These are phyloP conservation scores for Penicillium corylophilum DNA, from an alignment of 2,329 filamentous ascomycete species.

Conservation along the genomic window DNA sequence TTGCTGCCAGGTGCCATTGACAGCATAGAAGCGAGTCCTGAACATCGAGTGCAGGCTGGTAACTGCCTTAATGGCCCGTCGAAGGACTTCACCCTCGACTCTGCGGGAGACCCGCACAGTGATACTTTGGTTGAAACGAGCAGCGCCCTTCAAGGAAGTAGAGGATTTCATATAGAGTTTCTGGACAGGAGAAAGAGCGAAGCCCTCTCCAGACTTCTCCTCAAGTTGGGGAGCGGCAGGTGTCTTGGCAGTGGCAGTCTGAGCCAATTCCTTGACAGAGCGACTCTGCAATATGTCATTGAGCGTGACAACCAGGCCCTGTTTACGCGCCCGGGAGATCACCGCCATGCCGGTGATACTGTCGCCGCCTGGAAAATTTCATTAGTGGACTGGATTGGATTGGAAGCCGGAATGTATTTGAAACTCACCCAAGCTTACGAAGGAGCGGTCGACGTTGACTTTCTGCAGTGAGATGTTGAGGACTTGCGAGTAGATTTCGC, in stretches of 20 bases:
- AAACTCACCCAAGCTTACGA: conserved; percentile 37
- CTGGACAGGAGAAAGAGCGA: conserved; percentile 37
- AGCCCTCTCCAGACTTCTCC: conserved; percentile 29
- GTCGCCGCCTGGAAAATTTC: conserved; percentile 32
- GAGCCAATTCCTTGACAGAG: conserved; percentile 33
- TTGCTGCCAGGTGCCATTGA: conserved; percentile 29
- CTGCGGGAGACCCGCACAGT: conserved; percentile 31
- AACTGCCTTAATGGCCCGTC: conserved; percentile 30
- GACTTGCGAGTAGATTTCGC: conserved; percentile 37
- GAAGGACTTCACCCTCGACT: conserved; percentile 23
- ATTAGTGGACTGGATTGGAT: conserved; percentile 8
- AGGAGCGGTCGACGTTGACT: conserved; percentile 35
- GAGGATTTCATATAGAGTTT: conserved; percentile 32
- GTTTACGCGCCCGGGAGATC: conserved; percentile 38
- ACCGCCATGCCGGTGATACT: conserved; percentile 43
- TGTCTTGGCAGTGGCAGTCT: conserved; percentile 20
- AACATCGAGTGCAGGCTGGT: conserved; percentile 38
- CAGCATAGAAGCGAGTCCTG: conserved; percentile 29
- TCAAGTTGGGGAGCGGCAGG: conserved; percentile 15
- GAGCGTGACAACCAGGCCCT: conserved; percentile 33
- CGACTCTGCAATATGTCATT: conserved; percentile 36
- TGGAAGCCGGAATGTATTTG: not conserved
- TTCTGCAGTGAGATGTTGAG: conserved; percentile 36
- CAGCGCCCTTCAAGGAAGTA: conserved; percentile 18
- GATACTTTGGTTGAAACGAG: conserved; percentile 38